Evolutionary conservation across 148 eudicot genomes (phyloP).

Genomic region (Polygonum aviculare): DNA sequence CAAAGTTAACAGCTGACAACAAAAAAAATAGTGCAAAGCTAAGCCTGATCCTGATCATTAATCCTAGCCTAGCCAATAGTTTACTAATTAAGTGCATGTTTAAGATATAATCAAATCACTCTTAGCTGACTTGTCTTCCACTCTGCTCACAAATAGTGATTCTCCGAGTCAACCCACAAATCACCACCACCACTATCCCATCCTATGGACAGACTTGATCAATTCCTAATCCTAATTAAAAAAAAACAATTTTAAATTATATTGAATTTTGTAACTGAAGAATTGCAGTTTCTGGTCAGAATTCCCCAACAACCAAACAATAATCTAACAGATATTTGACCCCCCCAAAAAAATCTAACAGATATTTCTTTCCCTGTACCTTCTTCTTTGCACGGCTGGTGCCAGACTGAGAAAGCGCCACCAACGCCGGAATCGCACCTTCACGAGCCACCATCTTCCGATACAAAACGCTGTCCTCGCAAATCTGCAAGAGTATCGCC

Average conservation of each 20-base stretch:
- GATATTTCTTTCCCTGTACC: slow-evolving; percentile 34
- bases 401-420: slow-evolving; percentile 77
- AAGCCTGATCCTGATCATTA: background rate
- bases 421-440: slow-evolving; percentile 87
- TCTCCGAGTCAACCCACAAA: slow-evolving; percentile 3
- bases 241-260: background rate
- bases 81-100: background rate
- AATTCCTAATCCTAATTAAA: background rate
- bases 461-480: slow-evolving; percentile 53
- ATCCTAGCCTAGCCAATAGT: too few species aligned
- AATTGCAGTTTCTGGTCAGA: background rate
- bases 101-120: background rate
- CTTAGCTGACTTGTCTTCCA: background rate
- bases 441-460: slow-evolving; percentile 88
- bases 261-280: background rate
- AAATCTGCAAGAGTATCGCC: slow-evolving; percentile 52
- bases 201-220: background rate
- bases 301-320: slow-evolving; percentile 1
- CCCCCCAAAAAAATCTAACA: background rate
- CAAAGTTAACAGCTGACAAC: background rate
- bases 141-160: background rate
- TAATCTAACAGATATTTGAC: background rate
- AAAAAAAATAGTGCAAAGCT: background rate
- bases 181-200: background rate
- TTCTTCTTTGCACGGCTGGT: slow-evolving; percentile 75